Evolutionary conservation across 1,284 basidiomycete species (phyloP).

Genomic region (Ustilago loliicola): DNA sequence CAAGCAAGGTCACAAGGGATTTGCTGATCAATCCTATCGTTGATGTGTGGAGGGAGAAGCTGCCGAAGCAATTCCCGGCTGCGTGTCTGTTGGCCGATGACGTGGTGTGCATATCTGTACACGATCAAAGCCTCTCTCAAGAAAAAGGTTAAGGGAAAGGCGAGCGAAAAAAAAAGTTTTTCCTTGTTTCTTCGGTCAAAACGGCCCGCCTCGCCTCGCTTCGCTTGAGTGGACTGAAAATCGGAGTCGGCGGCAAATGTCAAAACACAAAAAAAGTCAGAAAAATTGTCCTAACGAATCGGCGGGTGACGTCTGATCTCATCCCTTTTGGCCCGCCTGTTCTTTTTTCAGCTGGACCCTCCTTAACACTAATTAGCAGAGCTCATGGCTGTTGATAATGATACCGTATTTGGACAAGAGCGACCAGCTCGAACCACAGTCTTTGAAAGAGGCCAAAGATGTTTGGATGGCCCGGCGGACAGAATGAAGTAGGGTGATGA

Average conservation of each 20-base stretch:
- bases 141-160: not conserved
- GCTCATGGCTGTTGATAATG: too few species aligned
- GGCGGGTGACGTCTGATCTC: constrained; percentile 26
- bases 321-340: not conserved
- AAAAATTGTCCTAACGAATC: constrained; percentile 16
- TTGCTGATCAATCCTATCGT: not conserved
- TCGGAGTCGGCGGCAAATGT: constrained; percentile 23
- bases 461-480: too few species aligned
- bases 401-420: too few species aligned
- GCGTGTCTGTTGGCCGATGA: constrained; percentile 12
- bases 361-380: not conserved
- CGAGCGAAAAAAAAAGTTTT: constrained; percentile 11
- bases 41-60: not conserved
- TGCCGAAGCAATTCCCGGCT: not conserved
- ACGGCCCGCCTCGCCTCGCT: constrained; percentile 4
- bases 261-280: constrained; percentile 5
- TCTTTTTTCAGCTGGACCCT: not conserved
- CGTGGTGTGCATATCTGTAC: constrained; percentile 27
- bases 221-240: not conserved
- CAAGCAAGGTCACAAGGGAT: constrained; percentile 11
- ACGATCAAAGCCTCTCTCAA: not conserved
- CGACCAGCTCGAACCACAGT: too few species aligned
- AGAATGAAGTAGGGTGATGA: not conserved
- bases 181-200: constrained; percentile 1
- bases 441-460: too few species aligned